Evolutionary conservation across 2,329 filamentous ascomycete genomes (phyloP), one percentile per base, ranked within the genome.

Genomic region (Fusarium heterosporum): DNA sequence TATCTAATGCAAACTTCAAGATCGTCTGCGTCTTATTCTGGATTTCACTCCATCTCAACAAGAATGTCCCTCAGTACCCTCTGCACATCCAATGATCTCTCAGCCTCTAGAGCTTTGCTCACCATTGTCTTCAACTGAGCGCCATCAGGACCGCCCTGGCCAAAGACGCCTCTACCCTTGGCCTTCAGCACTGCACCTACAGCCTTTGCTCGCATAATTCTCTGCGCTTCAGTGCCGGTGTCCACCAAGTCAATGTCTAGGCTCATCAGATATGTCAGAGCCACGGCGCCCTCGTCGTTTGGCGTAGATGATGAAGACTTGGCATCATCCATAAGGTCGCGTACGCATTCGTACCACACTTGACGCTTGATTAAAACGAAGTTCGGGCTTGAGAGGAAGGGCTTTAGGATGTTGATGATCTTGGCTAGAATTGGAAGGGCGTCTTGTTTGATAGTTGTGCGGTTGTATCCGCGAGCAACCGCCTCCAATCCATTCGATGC

Each of bases 401-500:
- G 81, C 58, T 72, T 75, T 50, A 87, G 72, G 1, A 73, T 75
- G 4, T 73, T 70, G 29, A 81, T 73, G 26, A 87, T 73, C 19
- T 77, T 75, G 6, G 52, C 67, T 2, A 87, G 73, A 3, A 83
- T 78, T 0, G 67, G 60, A 2, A 75, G 42, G 0, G 84, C 78
- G 13, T 78, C 70, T 6, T 76, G 69, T 46, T 70, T 72, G 70
- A 85, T 78, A 45, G 70, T 74, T 1, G 73, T 71, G 1, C 79
- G 79, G 62, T 78, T 82, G 61, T 87, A 87, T 3, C 84, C 83
- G 13, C 79, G 79, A 12, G 83, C 80, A 2, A 85, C 72, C 1
- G 82, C 84, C 68, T 86, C 83, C 4, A 88, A 67, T 0, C 81
- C 85, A n/a, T 80, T 82, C 36, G 80, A 80, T 1, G 81, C 80